Conservation (phyloP, 192 early-diverging fungal species). For the Entomortierella chlamydospora region DNA sequence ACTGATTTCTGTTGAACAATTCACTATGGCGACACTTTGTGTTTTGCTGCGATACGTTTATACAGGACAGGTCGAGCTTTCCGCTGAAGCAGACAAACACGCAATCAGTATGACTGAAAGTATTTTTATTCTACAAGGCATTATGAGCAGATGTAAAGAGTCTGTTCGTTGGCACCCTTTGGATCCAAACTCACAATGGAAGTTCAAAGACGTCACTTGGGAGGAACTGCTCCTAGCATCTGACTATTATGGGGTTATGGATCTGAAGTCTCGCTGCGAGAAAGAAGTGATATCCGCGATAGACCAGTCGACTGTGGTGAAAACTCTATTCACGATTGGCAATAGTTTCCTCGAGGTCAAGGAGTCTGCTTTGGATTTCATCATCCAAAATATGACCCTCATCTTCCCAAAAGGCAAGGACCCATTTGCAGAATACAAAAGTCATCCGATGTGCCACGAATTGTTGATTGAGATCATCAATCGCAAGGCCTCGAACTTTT, state of each 20-base stretch:
- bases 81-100: neutral
- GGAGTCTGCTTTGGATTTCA: neutral
- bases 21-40: neutral
- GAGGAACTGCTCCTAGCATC: slow-evolving; percentile 4
- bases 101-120: neutral
- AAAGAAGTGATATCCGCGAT: neutral
- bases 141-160: neutral
- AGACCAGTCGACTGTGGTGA: neutral
- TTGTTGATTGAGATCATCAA: too few relatives aligned
- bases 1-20: neutral
- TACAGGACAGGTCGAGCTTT: slow-evolving; percentile 4
- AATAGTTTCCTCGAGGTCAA: neutral
- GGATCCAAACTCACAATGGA: neutral
- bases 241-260: neutral
- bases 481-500: too few relatives aligned
- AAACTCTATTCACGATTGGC: slow-evolving; percentile 5
- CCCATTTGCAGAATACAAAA: slow-evolving; percentile 3
- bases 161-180: neutral
- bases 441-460: too few relatives aligned
- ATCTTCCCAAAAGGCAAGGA: slow-evolving; percentile 6
- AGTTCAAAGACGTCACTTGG: slow-evolving; percentile 18
- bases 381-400: slow-evolving; percentile 9
- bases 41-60: slow-evolving; percentile 10
- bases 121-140: too few relatives aligned
- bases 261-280: neutral